Evolutionary conservation across 2,329 filamentous ascomycete species (phyloP).

Genomic region (Alternaria conjuncta): DNA sequence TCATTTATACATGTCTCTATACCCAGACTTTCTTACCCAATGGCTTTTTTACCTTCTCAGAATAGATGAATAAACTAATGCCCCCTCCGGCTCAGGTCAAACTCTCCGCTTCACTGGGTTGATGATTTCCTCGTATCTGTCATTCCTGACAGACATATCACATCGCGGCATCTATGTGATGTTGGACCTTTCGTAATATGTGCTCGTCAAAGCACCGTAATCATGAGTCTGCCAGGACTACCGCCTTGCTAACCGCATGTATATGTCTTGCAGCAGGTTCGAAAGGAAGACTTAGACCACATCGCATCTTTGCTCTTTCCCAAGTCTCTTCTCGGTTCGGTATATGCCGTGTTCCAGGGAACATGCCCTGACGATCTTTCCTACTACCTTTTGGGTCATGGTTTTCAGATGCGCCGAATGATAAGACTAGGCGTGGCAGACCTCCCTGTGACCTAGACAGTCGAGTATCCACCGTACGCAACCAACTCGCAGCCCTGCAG

Average conservation of each 20-base stretch:
- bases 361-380: not conserved
- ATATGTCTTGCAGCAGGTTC: not conserved
- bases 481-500: not conserved
- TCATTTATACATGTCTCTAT: not conserved
- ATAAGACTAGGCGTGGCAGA: too few species aligned
- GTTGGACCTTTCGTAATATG: not conserved
- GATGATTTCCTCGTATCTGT: not conserved
- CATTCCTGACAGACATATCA: not conserved
- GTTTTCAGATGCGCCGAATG: not conserved
- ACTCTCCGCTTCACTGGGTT: not conserved
- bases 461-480: not conserved
- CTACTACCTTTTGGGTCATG: not conserved
- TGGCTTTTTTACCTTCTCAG: not conserved
- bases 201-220: not conserved
- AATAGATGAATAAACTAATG: not conserved
- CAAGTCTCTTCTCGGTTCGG: not conserved
- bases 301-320: not conserved
- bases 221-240: too few species aligned
- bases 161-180: not conserved
- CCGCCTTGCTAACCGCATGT: not conserved
- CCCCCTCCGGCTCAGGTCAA: not conserved
- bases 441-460: not conserved
- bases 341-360: not conserved
- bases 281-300: not conserved
- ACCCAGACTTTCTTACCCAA: not conserved